Conservation (phyloP, 1,139 yeast genomes). For the Debaryomyces psychrophilus region DNA sequence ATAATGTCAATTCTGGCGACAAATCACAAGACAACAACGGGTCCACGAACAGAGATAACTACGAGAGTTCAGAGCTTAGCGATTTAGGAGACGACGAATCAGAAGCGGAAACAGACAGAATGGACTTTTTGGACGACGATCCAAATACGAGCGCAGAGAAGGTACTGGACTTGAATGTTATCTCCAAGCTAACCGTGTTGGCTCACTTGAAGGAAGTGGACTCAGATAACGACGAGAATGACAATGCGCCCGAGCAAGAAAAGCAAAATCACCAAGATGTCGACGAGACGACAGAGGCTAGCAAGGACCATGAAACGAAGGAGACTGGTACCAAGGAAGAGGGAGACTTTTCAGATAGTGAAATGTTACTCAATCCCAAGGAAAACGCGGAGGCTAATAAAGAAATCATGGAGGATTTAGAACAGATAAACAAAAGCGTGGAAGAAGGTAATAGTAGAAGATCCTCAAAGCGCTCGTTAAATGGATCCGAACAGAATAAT, state of each 20-base stretch:
- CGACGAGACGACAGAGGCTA: not conserved
- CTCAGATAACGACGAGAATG: conserved; percentile 23
- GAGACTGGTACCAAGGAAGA: conserved; percentile 4
- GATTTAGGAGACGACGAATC: conserved; percentile 68
- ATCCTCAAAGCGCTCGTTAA: conserved; percentile 1
- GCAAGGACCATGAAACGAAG: not conserved
- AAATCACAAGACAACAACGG: not conserved
- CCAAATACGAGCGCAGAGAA: conserved; percentile 25
- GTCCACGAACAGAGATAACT: conserved; percentile 21
- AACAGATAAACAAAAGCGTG: conserved; percentile 5
- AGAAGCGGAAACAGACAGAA: conserved; percentile 80
- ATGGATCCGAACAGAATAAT: conserved; percentile 13
- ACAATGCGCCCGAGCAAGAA: conserved; percentile 9
- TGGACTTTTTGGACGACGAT: conserved; percentile 58
- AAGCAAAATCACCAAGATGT: not conserved
- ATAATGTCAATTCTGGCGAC: conserved; percentile 8
- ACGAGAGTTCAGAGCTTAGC: conserved; percentile 52
- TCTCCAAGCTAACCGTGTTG: conserved; percentile 44
- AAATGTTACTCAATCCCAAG: conserved; percentile 10
- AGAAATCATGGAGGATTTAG: conserved; percentile 12
- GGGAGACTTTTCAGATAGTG: conserved; percentile 9
- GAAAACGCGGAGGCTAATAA: conserved; percentile 12
- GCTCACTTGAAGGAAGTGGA: conserved; percentile 44
- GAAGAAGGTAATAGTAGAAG: conserved; percentile 7
- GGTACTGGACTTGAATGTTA: conserved; percentile 43